Conservation (phyloP, 108 stramenopile genomes). For the Epithemia pelagica region DNA sequence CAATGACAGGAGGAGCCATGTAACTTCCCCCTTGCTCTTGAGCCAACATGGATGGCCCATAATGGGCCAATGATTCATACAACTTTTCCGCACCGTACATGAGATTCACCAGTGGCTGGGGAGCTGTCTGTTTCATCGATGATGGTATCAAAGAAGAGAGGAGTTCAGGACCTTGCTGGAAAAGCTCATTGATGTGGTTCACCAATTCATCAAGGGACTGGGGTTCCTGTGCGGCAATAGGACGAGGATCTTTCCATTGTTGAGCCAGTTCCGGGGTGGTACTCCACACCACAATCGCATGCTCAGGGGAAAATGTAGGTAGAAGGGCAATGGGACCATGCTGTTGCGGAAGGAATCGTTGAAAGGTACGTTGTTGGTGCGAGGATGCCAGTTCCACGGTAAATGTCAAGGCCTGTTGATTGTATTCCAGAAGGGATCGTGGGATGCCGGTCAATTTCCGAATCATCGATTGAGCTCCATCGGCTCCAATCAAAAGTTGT, state of each 20-base stretch:
- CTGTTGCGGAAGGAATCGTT: slow-evolving; percentile 52
- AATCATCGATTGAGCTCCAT: slow-evolving; percentile 73
- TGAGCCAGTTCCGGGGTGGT: slow-evolving; percentile 49
- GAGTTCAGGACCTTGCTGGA: slow-evolving; percentile 60
- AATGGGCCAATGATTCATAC: slow-evolving; percentile 32
- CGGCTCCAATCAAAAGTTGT: slow-evolving; percentile 65
- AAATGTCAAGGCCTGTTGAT: slow-evolving; percentile 67
- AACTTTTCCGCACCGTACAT: slow-evolving; percentile 39
- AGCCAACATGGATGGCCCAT: slow-evolving; percentile 37
- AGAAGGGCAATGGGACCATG: slow-evolving; percentile 50
- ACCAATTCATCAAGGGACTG: slow-evolving; percentile 30
- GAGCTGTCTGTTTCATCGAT: not conserved
- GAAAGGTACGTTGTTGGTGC: slow-evolving; percentile 56
- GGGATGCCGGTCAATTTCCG: slow-evolving; percentile 38
- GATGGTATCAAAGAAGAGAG: slow-evolving; percentile 26
- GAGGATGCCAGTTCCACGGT: slow-evolving; percentile 52
- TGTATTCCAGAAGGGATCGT: slow-evolving; percentile 42
- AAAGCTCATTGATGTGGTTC: slow-evolving; percentile 39
- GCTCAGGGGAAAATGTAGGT: slow-evolving; percentile 56
- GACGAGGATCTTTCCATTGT: slow-evolving; percentile 22
- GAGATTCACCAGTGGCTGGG: slow-evolving; percentile 20
- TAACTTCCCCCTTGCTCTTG: slow-evolving; percentile 19
- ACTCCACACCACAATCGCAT: slow-evolving; percentile 84
- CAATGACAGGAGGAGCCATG: slow-evolving; percentile 27
- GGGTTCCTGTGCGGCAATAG: not conserved